Percentiles rank a stretch among this genome's conserved stretches.
These are phyloP conservation scores for Aspergillus neotritici DNA, from an alignment of 2,329 filamentous ascomycete species.

Conservation along the genomic window DNA sequence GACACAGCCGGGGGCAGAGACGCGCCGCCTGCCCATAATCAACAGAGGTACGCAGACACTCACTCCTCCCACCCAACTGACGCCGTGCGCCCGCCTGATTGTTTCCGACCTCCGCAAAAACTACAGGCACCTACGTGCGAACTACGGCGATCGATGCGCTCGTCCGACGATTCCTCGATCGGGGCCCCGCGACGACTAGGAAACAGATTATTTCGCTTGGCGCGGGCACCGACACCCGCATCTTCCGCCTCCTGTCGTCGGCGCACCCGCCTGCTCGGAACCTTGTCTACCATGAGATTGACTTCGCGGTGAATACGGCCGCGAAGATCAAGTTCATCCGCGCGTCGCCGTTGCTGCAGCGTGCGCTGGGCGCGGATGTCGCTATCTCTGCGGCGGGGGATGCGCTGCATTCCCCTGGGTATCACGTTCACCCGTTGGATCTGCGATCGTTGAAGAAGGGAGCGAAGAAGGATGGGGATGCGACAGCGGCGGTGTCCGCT, in stretches of 20 bases:
- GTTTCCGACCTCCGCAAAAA: not conserved
- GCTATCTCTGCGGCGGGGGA: constrained; percentile 35
- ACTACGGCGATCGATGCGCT: constrained; percentile 77
- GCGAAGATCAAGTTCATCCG: constrained; percentile 54
- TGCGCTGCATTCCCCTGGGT: constrained; percentile 42
- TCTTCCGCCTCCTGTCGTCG: constrained; percentile 63
- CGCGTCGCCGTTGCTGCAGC: constrained; percentile 27
- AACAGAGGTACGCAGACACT: constrained; percentile 64
- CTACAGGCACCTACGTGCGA: constrained; percentile 80
- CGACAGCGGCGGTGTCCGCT: constrained; percentile 17
- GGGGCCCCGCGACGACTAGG: constrained; percentile 18
- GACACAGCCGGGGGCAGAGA: constrained; percentile 45
- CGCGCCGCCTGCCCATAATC: constrained; percentile 78
- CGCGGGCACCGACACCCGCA: constrained; percentile 87
- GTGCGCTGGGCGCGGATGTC: constrained; percentile 28
- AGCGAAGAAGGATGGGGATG: constrained; percentile 14
- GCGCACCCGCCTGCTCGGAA: constrained; percentile 34
- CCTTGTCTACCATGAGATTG: constrained; percentile 83
- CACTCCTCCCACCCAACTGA: constrained; percentile 8
- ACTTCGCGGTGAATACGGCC: constrained; percentile 70
- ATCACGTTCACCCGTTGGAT: constrained; percentile 62
- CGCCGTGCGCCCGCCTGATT: too few relatives aligned
- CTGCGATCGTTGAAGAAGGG: constrained; percentile 52
- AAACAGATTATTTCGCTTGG: constrained; percentile 85
- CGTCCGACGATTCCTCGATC: constrained; percentile 63